phyloP scores from a whole-genome alignment of 2,329 filamentous ascomycete genomes.

The Aureobasidium subglaciale region DNA sequence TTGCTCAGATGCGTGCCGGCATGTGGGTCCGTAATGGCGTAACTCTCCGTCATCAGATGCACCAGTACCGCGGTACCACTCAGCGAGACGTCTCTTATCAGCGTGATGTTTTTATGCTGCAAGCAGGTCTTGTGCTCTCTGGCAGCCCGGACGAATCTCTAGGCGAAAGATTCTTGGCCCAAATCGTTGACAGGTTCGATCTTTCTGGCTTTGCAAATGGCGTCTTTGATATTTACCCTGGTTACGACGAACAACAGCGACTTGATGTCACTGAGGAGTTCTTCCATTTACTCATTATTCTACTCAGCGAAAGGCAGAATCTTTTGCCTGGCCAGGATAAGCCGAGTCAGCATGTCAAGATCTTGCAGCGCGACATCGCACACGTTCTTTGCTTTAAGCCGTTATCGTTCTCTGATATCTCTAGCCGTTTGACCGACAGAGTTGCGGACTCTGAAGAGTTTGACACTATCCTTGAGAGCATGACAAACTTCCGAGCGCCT shows the following conservation, averaged over 20 bases:
- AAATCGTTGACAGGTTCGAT: constrained; percentile 85
- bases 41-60: constrained; percentile 89
- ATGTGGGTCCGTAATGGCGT: constrained; percentile 99
- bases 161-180: constrained; percentile 61
- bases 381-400: constrained; percentile 96
- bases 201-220: constrained; percentile 83
- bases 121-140: constrained; percentile 83
- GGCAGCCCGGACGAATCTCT: constrained; percentile 56
- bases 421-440: constrained; percentile 76
- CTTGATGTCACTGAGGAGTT: constrained; percentile 94
- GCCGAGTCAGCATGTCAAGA: constrained; percentile 47
- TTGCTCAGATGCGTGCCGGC: constrained; percentile 94
- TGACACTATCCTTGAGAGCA: constrained; percentile 72
- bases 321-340: constrained; percentile 61
- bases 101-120: constrained; percentile 86
- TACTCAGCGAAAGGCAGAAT: constrained; percentile 81
- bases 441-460: constrained; percentile 86
- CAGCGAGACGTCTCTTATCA: constrained; percentile 91
- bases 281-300: constrained; percentile 82
- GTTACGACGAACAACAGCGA: constrained; percentile 79
- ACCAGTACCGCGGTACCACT: constrained; percentile 81
- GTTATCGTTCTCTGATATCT: constrained; percentile 87
- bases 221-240: constrained; percentile 64
- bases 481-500: constrained; percentile 82
- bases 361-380: constrained; percentile 80